Conservation (phyloP, 2,329 filamentous ascomycete genomes). For the Atkinsonella texensis region DNA sequence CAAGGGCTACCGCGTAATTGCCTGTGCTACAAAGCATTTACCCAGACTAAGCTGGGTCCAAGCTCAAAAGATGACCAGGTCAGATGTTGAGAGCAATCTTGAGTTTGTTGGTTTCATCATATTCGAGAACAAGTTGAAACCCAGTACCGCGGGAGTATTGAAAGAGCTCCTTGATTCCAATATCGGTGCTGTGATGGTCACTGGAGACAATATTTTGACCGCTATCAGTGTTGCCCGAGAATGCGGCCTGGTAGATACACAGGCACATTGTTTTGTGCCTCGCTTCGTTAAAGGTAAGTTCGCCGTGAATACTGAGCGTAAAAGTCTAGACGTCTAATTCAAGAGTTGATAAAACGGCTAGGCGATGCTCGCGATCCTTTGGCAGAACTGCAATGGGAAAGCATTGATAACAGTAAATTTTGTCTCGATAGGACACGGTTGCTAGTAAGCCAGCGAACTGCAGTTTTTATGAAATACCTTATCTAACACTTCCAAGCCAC, state of each 20-base stretch:
- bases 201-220: conserved; percentile 93
- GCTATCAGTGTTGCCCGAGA: conserved; percentile 92
- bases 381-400: conserved; percentile 76
- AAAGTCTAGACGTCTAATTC: background rate
- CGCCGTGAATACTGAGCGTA: background rate
- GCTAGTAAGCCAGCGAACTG: conserved; percentile 32
- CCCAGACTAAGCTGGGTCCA: conserved; percentile 86
- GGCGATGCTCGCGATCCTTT: conserved; percentile 63
- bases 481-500: conserved; percentile 38
- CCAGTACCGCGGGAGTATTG: conserved; percentile 69
- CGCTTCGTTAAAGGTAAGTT: conserved; percentile 62
- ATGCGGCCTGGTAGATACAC: conserved; percentile 68
- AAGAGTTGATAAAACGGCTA: conserved; percentile 14
- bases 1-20: conserved; percentile 91
- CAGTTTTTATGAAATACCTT: background rate
- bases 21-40: conserved; percentile 81
- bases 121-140: conserved; percentile 97
- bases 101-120: conserved; percentile 94
- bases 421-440: conserved; percentile 70
- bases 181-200: conserved; percentile 91
- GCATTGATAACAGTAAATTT: conserved; percentile 75
- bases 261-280: conserved; percentile 84
- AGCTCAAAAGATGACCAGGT: conserved; percentile 82
- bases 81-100: conserved; percentile 71
- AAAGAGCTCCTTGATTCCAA: conserved; percentile 71